Evolutionary conservation across 108 stramenopile species (phyloP).

Genomic region (Nannochloropsis gaditana): DNA sequence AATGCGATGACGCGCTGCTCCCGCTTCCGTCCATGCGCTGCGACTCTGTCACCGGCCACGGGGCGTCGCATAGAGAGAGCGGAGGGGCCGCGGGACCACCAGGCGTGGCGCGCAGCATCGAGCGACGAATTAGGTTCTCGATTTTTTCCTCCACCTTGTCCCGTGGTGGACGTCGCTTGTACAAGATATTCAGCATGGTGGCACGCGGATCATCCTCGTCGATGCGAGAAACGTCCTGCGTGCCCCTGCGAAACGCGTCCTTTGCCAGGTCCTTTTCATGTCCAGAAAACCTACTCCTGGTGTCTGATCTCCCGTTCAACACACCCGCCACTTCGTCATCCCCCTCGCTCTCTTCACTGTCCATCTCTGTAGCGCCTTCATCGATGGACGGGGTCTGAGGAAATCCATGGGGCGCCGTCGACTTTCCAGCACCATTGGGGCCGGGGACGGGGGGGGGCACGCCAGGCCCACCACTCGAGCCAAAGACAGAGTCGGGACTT

Average conservation of each 20-base stretch:
- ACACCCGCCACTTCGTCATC: neutral
- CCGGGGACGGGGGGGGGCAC: neutral
- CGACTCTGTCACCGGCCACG: neutral
- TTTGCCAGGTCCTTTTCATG: neutral
- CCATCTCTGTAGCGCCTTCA: neutral
- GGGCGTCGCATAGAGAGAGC: neutral
- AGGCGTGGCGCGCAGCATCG: neutral
- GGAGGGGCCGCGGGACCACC: neutral
- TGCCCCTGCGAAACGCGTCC: neutral
- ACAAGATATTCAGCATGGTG: neutral
- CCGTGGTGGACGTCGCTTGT: neutral
- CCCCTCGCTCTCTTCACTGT: neutral
- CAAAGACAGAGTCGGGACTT: neutral
- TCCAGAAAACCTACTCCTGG: neutral
- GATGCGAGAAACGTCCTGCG: neutral
- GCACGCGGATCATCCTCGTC: neutral
- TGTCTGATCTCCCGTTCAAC: neutral
- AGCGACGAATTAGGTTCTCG: conserved; percentile 13
- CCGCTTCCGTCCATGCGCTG: neutral
- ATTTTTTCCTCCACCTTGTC: neutral
- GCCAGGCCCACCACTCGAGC: neutral
- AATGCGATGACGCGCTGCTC: no score
- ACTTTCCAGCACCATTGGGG: neutral
- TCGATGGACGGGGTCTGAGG: neutral
- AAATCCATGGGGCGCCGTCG: neutral